Base-by-base conservation (phyloP, 2,329 filamentous ascomycete species). In the Davidsoniella eucalypti region DNA sequence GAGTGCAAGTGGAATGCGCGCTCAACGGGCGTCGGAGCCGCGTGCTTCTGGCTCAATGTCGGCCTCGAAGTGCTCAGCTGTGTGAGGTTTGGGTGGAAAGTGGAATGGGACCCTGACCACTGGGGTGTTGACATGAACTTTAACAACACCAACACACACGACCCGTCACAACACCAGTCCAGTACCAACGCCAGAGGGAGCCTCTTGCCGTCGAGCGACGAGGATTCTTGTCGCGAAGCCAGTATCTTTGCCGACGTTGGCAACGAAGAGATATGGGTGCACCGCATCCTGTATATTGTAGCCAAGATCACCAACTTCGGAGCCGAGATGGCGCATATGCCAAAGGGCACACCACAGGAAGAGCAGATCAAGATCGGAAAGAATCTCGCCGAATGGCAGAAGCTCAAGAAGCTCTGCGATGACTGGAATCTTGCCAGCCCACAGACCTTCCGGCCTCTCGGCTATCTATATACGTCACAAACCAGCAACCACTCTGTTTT, bases 31-130 rank as follows among this genome's bases (percentile, higher is more conserved):
- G 77, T 94, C 17, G 88, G 87, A 1, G 77, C 80, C 0, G 87
- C 88, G 1, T 95, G 88, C 63, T 95, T 95, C 65, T 95, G 90
- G 88, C 70, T 95, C 37, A 94, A 93, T 58, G 80, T 94, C 14
- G 83, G 82, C 14, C 83, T 94, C 73, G 90, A 96, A 61, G 70
- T 95, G n/a, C 69, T 95, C 25, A 86, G 79, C 55, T 94, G 87
- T 62, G 69, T 95, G 14, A 82, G 86, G 56, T 87, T 87, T 64
- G 87, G 90, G 61, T 94, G 85, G 83, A 76, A 80, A 56, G 78
- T 87, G 10, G 80, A 85, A 1, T 94, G 87, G 86, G 80, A 94
- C 49, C 88, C 87, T 0, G 86, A 94, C 57, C 78, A 85, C 9
- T 95, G 90, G 88, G 84, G 84, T 1, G 70, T 95, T 16, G 81